Conservation (phyloP, 2,329 filamentous ascomycete species). For the Aspergillus vadensis region DNA sequence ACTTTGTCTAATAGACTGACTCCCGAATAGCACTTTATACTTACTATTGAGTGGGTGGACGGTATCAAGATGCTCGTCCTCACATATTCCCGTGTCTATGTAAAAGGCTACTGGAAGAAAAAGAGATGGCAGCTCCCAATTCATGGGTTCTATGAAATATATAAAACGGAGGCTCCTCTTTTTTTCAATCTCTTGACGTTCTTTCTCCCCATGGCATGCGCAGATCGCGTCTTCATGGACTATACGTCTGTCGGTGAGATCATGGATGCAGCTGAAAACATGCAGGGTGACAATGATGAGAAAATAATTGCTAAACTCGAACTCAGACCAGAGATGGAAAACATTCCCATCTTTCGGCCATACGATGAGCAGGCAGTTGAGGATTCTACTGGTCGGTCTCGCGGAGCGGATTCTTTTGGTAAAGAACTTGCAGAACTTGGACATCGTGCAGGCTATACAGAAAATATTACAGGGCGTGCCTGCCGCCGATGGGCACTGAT, state of each 20-base stretch:
- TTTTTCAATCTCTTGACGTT: conserved; percentile 22
- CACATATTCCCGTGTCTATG: conserved; percentile 17
- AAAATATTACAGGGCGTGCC: conserved; percentile 16
- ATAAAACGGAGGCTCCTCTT: conserved; percentile 16
- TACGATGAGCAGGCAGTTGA: conserved; percentile 14
- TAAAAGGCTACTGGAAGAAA: conserved; percentile 21
- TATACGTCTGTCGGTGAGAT: conserved; percentile 16
- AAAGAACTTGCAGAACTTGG: conserved; percentile 18
- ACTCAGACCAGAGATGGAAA: conserved; percentile 13
- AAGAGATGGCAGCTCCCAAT: conserved; percentile 16
- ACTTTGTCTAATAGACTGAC: background rate
- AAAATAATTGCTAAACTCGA: conserved; percentile 15
- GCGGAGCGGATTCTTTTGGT: conserved; percentile 16
- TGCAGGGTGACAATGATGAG: conserved; percentile 2
- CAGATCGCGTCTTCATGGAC: background rate
- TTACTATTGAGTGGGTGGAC: conserved; percentile 22
- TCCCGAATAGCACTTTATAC: conserved; percentile 20
- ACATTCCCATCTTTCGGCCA: conserved; percentile 17
- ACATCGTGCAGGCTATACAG: conserved; percentile 14
- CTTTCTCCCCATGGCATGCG: conserved; percentile 6
- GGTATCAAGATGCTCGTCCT: conserved; percentile 22
- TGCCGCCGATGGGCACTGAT: conserved; percentile 18
- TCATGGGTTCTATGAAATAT: conserved; percentile 21
- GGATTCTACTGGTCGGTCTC: conserved; percentile 5
- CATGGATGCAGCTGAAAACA: conserved; percentile 12